These are phyloP conservation scores for Cercospora zeina DNA, from an alignment of 2,329 filamentous ascomycete genomes.

Conservation along the genomic window DNA sequence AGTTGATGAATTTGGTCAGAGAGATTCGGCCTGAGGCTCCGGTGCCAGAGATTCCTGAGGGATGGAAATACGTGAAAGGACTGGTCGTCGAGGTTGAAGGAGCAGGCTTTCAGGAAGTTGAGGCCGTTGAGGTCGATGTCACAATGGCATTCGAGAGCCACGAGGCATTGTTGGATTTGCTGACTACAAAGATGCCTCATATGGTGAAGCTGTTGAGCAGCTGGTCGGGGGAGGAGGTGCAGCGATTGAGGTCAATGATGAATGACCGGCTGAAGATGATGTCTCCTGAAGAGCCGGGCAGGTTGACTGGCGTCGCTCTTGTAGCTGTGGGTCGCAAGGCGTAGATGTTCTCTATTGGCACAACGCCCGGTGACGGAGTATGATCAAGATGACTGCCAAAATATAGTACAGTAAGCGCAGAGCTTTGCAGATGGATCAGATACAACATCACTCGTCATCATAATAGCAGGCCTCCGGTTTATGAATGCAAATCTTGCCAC, in stretches of 20 bases:
- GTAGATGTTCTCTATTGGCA: neutral
- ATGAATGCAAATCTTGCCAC: conserved; percentile 47
- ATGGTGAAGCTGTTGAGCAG: conserved; percentile 31
- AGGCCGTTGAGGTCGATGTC: conserved; percentile 30
- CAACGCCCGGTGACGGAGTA: neutral
- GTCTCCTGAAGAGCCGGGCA: conserved; percentile 32
- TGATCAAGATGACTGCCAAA: neutral
- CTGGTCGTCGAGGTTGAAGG: conserved; percentile 32
- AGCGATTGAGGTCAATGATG: conserved; percentile 25
- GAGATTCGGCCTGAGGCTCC: conserved; percentile 29
- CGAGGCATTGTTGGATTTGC: conserved; percentile 23
- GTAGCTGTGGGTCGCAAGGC: conserved; percentile 35
- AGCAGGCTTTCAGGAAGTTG: conserved; percentile 37
- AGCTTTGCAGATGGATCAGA: too few relatives aligned
- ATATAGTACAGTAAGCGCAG: neutral
- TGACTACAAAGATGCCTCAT: conserved; percentile 32
- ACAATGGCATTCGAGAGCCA: conserved; percentile 30
- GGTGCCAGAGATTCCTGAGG: conserved; percentile 29
- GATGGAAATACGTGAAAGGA: conserved; percentile 30
- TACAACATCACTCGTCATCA: conserved; percentile 29
- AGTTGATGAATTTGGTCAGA: conserved; percentile 29
- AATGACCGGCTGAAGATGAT: conserved; percentile 28
- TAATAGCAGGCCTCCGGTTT: conserved; percentile 49
- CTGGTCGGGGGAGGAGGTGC: conserved; percentile 31
- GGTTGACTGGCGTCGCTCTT: conserved; percentile 32